Evolutionary conservation across 768 basidiomycete genomes (phyloP).

Genomic region (Macrolepiota fuliginosa): DNA sequence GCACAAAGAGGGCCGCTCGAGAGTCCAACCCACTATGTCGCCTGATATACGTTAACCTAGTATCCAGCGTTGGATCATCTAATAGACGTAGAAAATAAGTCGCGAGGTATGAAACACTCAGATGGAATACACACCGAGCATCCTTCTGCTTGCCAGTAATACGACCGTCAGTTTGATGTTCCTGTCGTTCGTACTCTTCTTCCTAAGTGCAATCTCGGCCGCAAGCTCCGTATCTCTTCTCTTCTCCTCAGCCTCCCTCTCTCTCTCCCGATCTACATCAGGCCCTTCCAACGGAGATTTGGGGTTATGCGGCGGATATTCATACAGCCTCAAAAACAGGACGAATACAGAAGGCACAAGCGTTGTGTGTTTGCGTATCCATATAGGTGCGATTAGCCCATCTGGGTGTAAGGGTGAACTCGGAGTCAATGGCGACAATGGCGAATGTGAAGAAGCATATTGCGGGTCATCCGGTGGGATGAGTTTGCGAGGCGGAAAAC

Average conservation of each 20-base stretch:
- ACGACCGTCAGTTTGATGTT: conserved; percentile 95
- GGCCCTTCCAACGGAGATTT: conserved; percentile 54
- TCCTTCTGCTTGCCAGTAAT: conserved; percentile 80
- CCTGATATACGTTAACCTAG: conserved; percentile 82
- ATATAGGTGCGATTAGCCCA: conserved; percentile 95
- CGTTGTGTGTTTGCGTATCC: conserved; percentile 94
- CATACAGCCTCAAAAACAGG: conserved; percentile 82
- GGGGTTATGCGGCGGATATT: conserved; percentile 46
- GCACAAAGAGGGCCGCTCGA: conserved; percentile 88
- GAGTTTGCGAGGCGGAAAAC: conserved; percentile 87
- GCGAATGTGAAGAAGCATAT: conserved; percentile 70
- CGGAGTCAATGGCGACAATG: conserved; percentile 88
- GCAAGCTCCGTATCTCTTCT: conserved; percentile 74
- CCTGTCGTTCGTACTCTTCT: conserved; percentile 78
- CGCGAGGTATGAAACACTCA: neutral
- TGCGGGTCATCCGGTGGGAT: conserved; percentile 56
- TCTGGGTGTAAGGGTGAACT: conserved; percentile 92
- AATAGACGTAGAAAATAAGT: neutral
- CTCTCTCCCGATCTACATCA: conserved; percentile 52
- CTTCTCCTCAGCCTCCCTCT: conserved; percentile 67
- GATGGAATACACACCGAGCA: conserved; percentile 64
- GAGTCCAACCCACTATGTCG: conserved; percentile 88
- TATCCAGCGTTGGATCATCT: conserved; percentile 87
- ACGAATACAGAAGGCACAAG: conserved; percentile 93
- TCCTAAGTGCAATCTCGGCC: conserved; percentile 73